Conservation (phyloP, 2,329 filamentous ascomycete genomes). For the Ophiostoma quercus region DNA sequence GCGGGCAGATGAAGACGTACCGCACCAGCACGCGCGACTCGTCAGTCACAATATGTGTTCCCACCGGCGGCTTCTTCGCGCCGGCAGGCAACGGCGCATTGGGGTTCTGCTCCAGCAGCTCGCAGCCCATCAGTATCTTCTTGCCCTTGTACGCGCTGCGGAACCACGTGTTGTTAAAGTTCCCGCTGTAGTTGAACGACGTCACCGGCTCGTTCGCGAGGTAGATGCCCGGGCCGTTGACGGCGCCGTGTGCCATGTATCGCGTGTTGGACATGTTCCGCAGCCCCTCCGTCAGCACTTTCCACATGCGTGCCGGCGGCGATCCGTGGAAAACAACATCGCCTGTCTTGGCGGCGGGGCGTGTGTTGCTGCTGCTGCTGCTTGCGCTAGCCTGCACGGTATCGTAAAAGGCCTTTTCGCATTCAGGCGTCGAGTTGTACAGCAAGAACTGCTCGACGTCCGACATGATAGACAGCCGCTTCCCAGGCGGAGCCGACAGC, state of each 20-base stretch:
- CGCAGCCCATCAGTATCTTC: conserved; percentile 29
- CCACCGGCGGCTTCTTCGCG: conserved; percentile 9
- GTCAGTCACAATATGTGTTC: conserved; percentile 25
- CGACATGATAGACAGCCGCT: conserved; percentile 28
- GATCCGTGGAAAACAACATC: conserved; percentile 29
- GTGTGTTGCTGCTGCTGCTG: background rate
- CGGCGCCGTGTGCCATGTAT: conserved; percentile 25
- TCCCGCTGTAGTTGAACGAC: conserved; percentile 23
- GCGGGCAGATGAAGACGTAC: conserved; percentile 30
- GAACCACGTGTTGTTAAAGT: conserved; percentile 23
- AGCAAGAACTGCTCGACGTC: conserved; percentile 29
- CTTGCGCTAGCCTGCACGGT: conserved; percentile 1
- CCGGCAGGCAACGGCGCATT: conserved; percentile 11
- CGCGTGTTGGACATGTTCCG: conserved; percentile 25
- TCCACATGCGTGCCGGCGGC: conserved; percentile 26
- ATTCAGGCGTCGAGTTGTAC: conserved; percentile 27
- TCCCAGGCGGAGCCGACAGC: conserved; percentile 27
- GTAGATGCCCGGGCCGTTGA: conserved; percentile 26
- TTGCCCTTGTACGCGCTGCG: conserved; percentile 23
- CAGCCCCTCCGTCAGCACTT: conserved; percentile 28
- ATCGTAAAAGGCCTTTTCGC: conserved; percentile 26
- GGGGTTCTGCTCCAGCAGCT: conserved; percentile 24
- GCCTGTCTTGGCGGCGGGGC: background rate
- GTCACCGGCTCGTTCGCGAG: conserved; percentile 26
- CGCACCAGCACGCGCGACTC: conserved; percentile 28